Percentiles rank a stretch among this genome's conserved stretches.
These are phyloP conservation scores for Lichtheimia ornata DNA, from an alignment of 371 early-diverging fungal species.

Conservation along the genomic window DNA sequence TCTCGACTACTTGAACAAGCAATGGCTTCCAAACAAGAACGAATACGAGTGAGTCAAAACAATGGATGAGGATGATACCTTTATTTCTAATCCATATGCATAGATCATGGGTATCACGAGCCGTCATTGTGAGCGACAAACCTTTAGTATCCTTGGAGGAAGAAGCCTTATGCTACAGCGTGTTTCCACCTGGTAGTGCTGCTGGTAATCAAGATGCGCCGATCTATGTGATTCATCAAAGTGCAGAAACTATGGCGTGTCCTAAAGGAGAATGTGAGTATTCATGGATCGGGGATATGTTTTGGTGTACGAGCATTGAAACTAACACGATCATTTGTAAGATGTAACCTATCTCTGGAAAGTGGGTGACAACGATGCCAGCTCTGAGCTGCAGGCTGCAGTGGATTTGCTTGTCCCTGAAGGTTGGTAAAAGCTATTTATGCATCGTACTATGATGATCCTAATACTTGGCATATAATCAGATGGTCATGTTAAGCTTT, in stretches of 20 bases:
- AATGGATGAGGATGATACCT: not conserved
- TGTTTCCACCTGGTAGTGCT: conserved; percentile 45
- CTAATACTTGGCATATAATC: too few relatives aligned
- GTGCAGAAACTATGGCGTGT: conserved; percentile 63
- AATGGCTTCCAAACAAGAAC: conserved; percentile 33
- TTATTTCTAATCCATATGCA: not conserved
- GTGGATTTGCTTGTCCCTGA: conserved; percentile 29
- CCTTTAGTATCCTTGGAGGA: conserved; percentile 39
- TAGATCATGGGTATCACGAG: conserved; percentile 52
- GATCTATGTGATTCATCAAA: conserved; percentile 58
- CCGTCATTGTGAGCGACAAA: conserved; percentile 51
- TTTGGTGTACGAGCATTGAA: too few relatives aligned
- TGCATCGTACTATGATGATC: too few relatives aligned
- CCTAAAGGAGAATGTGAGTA: conserved; percentile 64
- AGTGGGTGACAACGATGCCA: conserved; percentile 24
- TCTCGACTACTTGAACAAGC: conserved; percentile 50
- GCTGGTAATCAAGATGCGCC: conserved; percentile 52
- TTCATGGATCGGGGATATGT: not conserved
- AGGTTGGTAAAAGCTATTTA: not conserved
- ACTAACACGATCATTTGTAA: not conserved
- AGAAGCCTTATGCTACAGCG: conserved; percentile 48
- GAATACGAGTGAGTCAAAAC: conserved; percentile 22
- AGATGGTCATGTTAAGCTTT: conserved; percentile 25
- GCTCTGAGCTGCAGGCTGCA: conserved; percentile 23
- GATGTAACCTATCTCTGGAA: conserved; percentile 39